These are phyloP conservation scores for Penicillium sclerotigenum DNA, from an alignment of 2,329 filamentous ascomycete genomes.

Conservation along the genomic window DNA sequence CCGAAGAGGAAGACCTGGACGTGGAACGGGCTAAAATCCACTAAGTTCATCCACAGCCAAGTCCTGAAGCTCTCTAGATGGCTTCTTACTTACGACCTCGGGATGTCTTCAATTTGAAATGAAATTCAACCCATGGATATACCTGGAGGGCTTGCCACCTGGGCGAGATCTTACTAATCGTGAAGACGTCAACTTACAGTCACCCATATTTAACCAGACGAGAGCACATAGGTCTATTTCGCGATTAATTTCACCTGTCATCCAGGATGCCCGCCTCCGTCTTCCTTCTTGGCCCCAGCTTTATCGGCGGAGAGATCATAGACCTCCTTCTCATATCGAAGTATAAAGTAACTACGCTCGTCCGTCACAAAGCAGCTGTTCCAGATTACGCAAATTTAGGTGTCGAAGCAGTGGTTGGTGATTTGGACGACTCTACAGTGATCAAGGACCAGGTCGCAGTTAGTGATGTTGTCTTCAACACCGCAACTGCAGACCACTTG, in stretches of 20 bases:
- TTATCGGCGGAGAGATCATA: conserved; percentile 47
- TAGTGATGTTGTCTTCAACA: conserved; percentile 50
- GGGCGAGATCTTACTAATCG: not conserved
- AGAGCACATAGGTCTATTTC: not conserved
- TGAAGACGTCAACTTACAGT: conserved; percentile 1
- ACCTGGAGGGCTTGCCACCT: not conserved
- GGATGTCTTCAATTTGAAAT: not conserved
- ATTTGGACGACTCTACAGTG: not conserved
- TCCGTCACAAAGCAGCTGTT: conserved; percentile 33
- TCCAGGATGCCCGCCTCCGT: not conserved
- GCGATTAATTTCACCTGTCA: too few species aligned
- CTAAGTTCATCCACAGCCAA: too few species aligned
- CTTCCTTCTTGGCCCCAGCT: not conserved
- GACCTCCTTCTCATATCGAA: conserved; percentile 43
- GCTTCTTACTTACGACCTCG: too few species aligned
- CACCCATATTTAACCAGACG: not conserved
- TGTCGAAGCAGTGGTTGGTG: conserved; percentile 1
- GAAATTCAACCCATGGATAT: not conserved
- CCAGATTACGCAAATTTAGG: conserved; percentile 43
- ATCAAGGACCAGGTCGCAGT: conserved; percentile 33
- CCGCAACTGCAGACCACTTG: conserved; percentile 50
- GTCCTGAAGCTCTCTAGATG: too few species aligned
- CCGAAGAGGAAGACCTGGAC: too few species aligned
- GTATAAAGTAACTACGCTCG: conserved; percentile 44
- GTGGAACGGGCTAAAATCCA: too few species aligned